Evolutionary conservation across 768 basidiomycete species (phyloP), one percentile per base, ranked within the genome.

Genomic region (Leccinum subtestaceum): DNA sequence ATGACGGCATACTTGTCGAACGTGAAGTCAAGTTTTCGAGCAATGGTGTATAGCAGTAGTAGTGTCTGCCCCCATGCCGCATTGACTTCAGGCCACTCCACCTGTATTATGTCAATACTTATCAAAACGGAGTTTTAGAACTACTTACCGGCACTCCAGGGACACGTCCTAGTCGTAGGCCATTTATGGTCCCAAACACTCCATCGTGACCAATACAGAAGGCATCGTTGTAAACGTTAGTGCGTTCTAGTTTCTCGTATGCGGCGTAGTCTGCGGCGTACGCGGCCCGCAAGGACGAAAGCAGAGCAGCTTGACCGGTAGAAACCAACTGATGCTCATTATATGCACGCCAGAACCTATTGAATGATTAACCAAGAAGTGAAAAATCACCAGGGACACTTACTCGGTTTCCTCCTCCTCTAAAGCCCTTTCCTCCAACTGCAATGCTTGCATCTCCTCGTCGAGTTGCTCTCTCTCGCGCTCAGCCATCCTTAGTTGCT

Each of bases 11-110:
- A 95, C 95, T 85, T 85, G 67, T 89, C 87, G 65, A 97, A 98
- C 4, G 84, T 84, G 67, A 87, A 93, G 61, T 93, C 94, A 13
- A 97, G 84, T 74, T 98, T 99, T 56, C 89, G 81, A 11, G 93
- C 93, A 52, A 99, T 84, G 7, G 93, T 93, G 68, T 96, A 91
- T 36, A 98, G 76, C 57, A 98, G 79, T 17, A 98, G 80, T n/a
- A 96, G 78, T 0, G 95, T 93, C 70, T 97, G 89, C 2, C 97
- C 97, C 95, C 96, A 97, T 17, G 97, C 97, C 11, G 97, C 97
- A 69, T 98, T 98, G 72, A 98, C 95, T 75, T 99, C 97, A 3
- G 93, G 85, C 95, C 95, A 99, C 70, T 98, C 97, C 31, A 98
- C 95, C 86, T 93, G 61, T 9, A 59, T 38, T n/a, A 46, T 13